These are phyloP conservation scores for Trichomonascaceae sp. DNA, from an alignment of 1,139 yeast genomes.

Conservation along the genomic window DNA sequence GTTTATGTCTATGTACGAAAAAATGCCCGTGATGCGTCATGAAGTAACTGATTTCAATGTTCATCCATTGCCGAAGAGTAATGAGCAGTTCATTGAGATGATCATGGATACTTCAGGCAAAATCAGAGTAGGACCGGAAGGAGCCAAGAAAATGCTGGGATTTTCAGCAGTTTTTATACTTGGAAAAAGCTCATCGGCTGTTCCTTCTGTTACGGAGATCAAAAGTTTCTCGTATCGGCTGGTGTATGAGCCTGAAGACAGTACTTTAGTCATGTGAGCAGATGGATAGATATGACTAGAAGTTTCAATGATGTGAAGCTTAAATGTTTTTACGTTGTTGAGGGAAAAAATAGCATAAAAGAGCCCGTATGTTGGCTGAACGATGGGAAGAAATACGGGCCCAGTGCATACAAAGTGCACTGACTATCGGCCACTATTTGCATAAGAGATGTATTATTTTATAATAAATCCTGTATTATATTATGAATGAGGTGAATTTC, in stretches of 20 bases:
- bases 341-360: not conserved
- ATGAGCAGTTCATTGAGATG: slow-evolving; percentile 18
- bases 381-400: not conserved
- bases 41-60: slow-evolving; percentile 31
- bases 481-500: not conserved
- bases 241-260: slow-evolving; percentile 30
- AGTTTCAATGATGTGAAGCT: not conserved
- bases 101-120: slow-evolving; percentile 29
- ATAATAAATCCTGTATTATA: not conserved
- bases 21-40: slow-evolving; percentile 30
- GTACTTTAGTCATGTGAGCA: slow-evolving; percentile 20
- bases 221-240: slow-evolving; percentile 32
- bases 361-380: not conserved
- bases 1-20: slow-evolving; percentile 27
- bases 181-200: slow-evolving; percentile 15
- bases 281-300: not conserved
- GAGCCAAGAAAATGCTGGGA: slow-evolving; percentile 25
- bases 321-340: not conserved
- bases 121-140: slow-evolving; percentile 29
- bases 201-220: slow-evolving; percentile 16
- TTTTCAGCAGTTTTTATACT: slow-evolving; percentile 31
- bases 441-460: not conserved
- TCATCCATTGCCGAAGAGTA: slow-evolving; percentile 31
- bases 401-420: not conserved
- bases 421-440: not conserved